Base-by-base conservation (phyloP, 129 eudicot genomes). In the Ambrosia artemisiifolia region DNA sequence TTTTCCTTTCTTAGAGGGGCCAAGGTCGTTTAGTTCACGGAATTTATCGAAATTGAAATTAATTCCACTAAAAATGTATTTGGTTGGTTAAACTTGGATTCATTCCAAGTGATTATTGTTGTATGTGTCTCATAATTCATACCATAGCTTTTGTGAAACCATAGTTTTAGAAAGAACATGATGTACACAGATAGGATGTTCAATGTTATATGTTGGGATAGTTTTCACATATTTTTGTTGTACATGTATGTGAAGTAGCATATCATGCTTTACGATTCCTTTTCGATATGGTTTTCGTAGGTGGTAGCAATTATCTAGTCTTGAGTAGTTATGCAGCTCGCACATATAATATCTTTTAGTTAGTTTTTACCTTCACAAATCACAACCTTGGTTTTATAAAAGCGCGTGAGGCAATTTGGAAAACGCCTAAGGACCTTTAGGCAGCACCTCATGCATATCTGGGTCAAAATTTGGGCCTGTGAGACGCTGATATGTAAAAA, bases 201-300 rank as follows among this genome's bases (percentile, higher is more conserved):
- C 63, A n/a, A n/a, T n/a, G n/a, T n/a, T n/a, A n/a, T n/a, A n/a
- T n/a, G n/a, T n/a, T n/a, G n/a, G n/a, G n/a, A n/a, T n/a, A n/a
- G n/a, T n/a, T n/a, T n/a, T n/a, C n/a, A n/a, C 60, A 53, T 30
- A 17, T 17, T 53, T 53, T 53, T 7, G 34, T 55, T 55, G 62
- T 18, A 17, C 43, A 34, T 61, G 18, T 57, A 3, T 57, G 17
- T 18, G 63, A 57, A 16, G 10, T 61, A 61, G 19, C 35, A 61
- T 33, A 32, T 19, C 11, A 54, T 8, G 10, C 4, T 32, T 12
- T 33, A 36, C 53, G 40, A 19, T 7, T 46, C 11, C 5, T 74
- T 61, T 75, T 65, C 12, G 10, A 32, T 55, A 28, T 66, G 59
- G 44, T 57, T 65, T 32, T 61, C 8, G 51, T 18, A 75, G 28